A percentile compares a stretch with the other conserved stretches of the same genome.
Conservation (phyloP, 306 rosid genomes). For the Biancaea sappan region DNA sequence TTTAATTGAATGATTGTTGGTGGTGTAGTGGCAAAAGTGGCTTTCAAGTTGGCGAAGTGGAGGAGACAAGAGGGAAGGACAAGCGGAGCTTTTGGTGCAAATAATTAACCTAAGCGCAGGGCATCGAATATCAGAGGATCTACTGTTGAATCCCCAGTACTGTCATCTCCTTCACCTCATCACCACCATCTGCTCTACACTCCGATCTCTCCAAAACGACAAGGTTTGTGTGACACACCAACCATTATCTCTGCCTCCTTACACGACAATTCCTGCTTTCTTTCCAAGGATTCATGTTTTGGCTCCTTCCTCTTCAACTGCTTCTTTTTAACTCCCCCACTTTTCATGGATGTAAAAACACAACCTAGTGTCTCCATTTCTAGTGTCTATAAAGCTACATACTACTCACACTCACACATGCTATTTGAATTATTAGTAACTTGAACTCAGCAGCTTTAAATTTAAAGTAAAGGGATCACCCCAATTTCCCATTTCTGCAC, state of each 20-base stretch:
- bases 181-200: constrained; percentile 55
- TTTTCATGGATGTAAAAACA: not conserved
- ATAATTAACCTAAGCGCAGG: constrained; percentile 68
- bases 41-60: constrained; percentile 65
- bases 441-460: constrained; percentile 36
- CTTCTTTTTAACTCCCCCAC: constrained; percentile 16
- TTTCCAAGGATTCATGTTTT: constrained; percentile 17
- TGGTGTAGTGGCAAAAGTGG: constrained; percentile 80
- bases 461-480: constrained; percentile 16
- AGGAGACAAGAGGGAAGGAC: constrained; percentile 59
- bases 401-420: not conserved
- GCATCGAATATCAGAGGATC: constrained; percentile 46
- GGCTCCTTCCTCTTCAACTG: not conserved
- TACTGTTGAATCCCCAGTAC: constrained; percentile 46
- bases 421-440: constrained; percentile 16
- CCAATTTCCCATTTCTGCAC: not conserved
- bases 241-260: constrained; percentile 21
- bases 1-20: not conserved
- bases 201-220: constrained; percentile 50
- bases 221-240: constrained; percentile 53
- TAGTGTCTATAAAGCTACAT: constrained; percentile 23
- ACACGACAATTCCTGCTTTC: constrained; percentile 17
- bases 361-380: not conserved
- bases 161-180: constrained; percentile 55
- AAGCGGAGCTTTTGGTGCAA: constrained; percentile 69